Conservation (phyloP, 805 yeast genomes). For the Pichia paraexigua region DNA sequence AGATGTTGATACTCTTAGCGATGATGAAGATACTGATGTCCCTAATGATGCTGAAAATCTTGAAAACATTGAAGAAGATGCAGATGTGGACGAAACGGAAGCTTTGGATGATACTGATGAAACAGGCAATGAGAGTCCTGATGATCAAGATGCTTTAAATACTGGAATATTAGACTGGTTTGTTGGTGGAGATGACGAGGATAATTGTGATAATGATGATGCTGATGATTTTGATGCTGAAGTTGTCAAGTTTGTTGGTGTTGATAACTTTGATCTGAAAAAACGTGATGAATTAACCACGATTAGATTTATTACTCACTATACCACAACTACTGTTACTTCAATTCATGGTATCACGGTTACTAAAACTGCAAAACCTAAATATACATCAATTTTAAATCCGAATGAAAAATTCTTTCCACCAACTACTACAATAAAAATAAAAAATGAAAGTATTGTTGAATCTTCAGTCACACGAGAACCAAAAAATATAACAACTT, state of each 20-base stretch:
- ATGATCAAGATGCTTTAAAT: not conserved
- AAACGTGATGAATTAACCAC: not conserved
- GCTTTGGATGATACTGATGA: not conserved
- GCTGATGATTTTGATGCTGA: slow-evolving; percentile 18
- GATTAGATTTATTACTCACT: slow-evolving; percentile 4
- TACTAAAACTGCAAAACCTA: not conserved
- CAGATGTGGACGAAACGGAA: not conserved
- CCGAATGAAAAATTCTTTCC: not conserved
- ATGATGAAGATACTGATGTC: not conserved
- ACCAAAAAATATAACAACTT: not conserved
- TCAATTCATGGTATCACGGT: slow-evolving; percentile 1
- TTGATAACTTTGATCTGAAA: slow-evolving; percentile 16
- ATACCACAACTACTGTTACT: slow-evolving; percentile 12
- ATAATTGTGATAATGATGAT: slow-evolving; percentile 10
- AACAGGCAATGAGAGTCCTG: not conserved
- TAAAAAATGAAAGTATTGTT: not conserved
- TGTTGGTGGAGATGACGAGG: slow-evolving; percentile 15
- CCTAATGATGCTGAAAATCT: no score
- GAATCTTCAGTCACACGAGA: not conserved
- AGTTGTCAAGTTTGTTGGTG: slow-evolving; percentile 23
- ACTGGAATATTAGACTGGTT: slow-evolving; percentile 4
- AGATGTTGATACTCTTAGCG: no score
- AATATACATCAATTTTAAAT: not conserved
- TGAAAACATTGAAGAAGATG: not conserved
- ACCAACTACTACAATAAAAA: not conserved